These are phyloP conservation scores for Colletotrichum sp. DNA, from an alignment of 2,329 filamentous ascomycete genomes.

Conservation along the genomic window DNA sequence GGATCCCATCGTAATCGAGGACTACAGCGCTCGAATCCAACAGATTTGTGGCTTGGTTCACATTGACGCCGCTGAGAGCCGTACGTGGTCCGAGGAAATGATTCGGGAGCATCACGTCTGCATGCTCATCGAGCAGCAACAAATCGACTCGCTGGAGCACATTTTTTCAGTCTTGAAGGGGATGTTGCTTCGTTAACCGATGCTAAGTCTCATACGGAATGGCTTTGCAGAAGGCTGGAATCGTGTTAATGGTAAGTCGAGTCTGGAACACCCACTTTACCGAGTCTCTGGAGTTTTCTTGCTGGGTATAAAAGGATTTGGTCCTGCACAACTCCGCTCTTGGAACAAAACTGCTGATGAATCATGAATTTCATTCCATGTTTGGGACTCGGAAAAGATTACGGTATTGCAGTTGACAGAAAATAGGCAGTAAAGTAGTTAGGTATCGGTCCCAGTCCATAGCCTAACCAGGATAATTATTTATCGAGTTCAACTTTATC, in stretches of 20 bases:
- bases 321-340: neutral
- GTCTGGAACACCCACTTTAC: neutral
- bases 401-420: neutral
- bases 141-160: constrained; percentile 6
- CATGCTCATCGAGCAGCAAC: constrained; percentile 10
- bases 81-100: constrained; percentile 11
- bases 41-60: constrained; percentile 23
- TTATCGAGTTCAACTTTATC: neutral
- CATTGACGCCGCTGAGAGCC: neutral
- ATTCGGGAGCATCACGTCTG: neutral
- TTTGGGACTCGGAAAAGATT: neutral
- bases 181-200: neutral
- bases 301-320: neutral
- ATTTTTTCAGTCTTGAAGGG: neutral
- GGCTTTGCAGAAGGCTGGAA: neutral
- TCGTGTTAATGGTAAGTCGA: neutral
- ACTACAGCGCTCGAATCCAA: constrained; percentile 25
- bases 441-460: neutral
- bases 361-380: neutral
- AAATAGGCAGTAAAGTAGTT: neutral
- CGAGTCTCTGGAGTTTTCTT: neutral
- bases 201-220: neutral
- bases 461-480: neutral
- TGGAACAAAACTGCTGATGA: neutral
- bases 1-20: constrained; percentile 26